Evolutionary conservation across 768 basidiomycete genomes (phyloP), one percentile per base, ranked within the genome.

Genomic region (Boletus pseudopeckii): DNA sequence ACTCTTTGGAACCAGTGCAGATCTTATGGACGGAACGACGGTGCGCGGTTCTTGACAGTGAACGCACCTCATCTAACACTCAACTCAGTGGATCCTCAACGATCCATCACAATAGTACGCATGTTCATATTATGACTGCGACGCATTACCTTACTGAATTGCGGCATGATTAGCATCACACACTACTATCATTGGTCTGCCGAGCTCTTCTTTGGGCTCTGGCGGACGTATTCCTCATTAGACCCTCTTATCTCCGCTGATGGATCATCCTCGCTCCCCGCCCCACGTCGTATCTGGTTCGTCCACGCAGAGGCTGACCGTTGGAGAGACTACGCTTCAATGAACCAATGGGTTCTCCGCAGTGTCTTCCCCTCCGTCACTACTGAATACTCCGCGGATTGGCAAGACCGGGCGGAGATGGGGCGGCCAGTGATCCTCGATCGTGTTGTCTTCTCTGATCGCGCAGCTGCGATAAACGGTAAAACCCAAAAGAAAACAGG

Each of bases 151-250:
- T 41, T 14, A 11, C 37, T 55, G 15, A 58, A 7, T 45, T 3
- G 9, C 0, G 24, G 1, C 14, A 5, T 50, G 26, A 7, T 26
- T 44, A 92, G 90, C 72, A 80, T 96, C 52, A 89, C 88, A 1
- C 93, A 96, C 70, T 96, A 95, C 67, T 96, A 93, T 67, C 93
- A 98, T 64, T 94, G 90, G 83, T 83, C 88, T 30, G 93, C 94
- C 4, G 94, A 98, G 65, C 81, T 94, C 18, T 87, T 90, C 74
- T 91, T 92, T 58, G 94, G 94, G 37, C 81, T 95, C 61, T 96
- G 94, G 94, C 81, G 92, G 8, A 85, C 92, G 0, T 96, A 95
- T 68, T 80, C 91, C 33, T 84, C 90, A 3, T 75, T 96, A 10
- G 92, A 94, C 66, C 80, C 81, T 1, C 71, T 69, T 22, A 92